Conservation (phyloP, 371 early-diverging fungal species). For the Mucor ambiguus region DNA sequence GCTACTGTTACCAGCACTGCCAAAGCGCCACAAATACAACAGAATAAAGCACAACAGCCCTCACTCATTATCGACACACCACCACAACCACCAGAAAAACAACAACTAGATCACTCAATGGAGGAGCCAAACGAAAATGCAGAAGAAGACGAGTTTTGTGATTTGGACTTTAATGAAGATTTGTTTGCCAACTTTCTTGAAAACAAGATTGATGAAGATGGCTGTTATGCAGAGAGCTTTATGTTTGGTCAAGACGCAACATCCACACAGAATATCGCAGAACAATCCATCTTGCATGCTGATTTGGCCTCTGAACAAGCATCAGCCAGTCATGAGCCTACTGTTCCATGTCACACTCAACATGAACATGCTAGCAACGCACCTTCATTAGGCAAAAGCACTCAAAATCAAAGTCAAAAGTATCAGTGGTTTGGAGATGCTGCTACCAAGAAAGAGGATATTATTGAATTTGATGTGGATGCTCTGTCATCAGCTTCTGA, state of each 20-base stretch:
- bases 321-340: neutral
- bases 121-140: neutral
- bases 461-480: neutral
- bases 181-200: constrained; percentile 14
- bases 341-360: neutral
- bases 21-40: neutral
- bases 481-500: neutral
- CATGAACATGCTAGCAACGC: neutral
- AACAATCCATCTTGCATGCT: neutral
- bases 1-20: neutral
- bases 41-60: neutral
- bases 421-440: neutral
- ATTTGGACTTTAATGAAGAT: constrained; percentile 9
- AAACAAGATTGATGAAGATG: constrained; percentile 13
- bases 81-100: neutral
- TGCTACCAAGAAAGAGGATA: neutral
- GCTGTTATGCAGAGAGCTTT: neutral
- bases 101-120: neutral
- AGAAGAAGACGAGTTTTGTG: constrained; percentile 2
- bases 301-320: neutral
- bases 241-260: neutral
- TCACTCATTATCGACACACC: too few relatives aligned
- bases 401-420: neutral
- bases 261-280: neutral
- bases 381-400: neutral